Conservation (phyloP, 2,329 filamentous ascomycete genomes). For the Fusarium duplospermum region DNA sequence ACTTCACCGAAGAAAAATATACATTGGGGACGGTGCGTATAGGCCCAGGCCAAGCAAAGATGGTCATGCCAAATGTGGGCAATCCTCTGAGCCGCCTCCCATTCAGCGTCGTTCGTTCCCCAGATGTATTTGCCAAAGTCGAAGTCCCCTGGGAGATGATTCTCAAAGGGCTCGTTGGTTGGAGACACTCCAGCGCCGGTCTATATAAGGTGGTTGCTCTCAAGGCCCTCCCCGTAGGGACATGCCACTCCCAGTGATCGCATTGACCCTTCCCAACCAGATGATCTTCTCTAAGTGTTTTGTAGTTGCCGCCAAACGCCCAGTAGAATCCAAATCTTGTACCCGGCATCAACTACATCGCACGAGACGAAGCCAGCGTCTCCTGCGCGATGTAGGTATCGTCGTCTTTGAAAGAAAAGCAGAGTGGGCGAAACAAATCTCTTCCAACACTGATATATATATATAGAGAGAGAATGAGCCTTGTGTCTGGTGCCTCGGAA, state of each 20-base stretch:
- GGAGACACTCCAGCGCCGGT: too few species aligned
- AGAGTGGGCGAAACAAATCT: rapidly evolving
- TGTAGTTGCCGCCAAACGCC: not conserved
- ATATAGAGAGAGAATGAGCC: not conserved
- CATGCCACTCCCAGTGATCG: not conserved
- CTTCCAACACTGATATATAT: not conserved
- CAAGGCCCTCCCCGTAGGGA: not conserved
- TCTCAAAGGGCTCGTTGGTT: too few species aligned
- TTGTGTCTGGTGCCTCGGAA: not conserved
- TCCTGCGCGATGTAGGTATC: not conserved
- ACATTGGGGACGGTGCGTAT: too few species aligned
- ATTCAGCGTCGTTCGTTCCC: too few species aligned
- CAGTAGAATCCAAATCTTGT: not conserved
- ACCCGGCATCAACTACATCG: not conserved
- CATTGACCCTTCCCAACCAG: not conserved
- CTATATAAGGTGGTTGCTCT: too few species aligned
- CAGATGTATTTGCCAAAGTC: too few species aligned
- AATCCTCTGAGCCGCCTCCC: too few species aligned
- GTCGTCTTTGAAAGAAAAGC: not conserved
- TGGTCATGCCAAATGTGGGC: too few species aligned
- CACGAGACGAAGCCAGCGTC: not conserved
- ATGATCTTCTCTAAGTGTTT: not conserved
- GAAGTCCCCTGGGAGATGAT: too few species aligned
- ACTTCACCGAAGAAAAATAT: too few species aligned
- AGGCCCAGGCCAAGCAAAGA: too few species aligned